Evolutionary conservation across 176 grass and related monocot genomes (phyloP).

Genomic region (Oryza punctata): DNA sequence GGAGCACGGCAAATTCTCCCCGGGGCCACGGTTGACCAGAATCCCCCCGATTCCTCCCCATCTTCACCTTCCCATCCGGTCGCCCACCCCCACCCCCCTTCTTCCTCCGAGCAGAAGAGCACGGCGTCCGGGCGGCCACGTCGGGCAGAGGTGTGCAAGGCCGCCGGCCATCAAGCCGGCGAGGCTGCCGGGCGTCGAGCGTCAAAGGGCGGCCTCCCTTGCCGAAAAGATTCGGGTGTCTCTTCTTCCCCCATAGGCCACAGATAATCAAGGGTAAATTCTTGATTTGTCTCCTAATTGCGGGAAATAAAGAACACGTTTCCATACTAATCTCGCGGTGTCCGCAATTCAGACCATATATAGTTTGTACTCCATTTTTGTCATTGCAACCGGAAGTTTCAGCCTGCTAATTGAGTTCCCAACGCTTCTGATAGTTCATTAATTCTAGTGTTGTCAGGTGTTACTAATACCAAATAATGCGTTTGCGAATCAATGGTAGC

Average conservation of each 20-base stretch:
- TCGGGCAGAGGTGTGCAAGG: too few relatives aligned
- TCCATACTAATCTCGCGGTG: neutral
- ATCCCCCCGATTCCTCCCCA: too few relatives aligned
- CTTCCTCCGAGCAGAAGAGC: too few relatives aligned
- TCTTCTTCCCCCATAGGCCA: conserved; percentile 49
- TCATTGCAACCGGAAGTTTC: neutral
- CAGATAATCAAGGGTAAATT: conserved; percentile 86
- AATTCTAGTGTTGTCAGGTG: neutral
- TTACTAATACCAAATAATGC: neutral
- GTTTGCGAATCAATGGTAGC: neutral
- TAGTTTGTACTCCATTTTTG: too few relatives aligned
- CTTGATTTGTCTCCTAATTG: neutral
- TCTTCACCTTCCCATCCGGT: too few relatives aligned
- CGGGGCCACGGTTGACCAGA: too few relatives aligned
- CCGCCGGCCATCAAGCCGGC: too few relatives aligned
- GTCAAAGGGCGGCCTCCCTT: too few relatives aligned
- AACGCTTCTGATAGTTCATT: neutral
- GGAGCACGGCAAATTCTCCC: too few relatives aligned
- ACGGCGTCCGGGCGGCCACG: too few relatives aligned
- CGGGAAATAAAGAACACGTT: neutral
- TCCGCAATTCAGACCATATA: neutral
- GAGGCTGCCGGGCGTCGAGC: too few relatives aligned
- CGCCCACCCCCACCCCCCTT: too few relatives aligned
- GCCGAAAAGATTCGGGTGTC: conserved; percentile 69
- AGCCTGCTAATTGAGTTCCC: neutral